These are phyloP conservation scores for Stagonosporopsis chrysanthemi DNA, from an alignment of 2,329 filamentous ascomycete species.

Conservation along the genomic window DNA sequence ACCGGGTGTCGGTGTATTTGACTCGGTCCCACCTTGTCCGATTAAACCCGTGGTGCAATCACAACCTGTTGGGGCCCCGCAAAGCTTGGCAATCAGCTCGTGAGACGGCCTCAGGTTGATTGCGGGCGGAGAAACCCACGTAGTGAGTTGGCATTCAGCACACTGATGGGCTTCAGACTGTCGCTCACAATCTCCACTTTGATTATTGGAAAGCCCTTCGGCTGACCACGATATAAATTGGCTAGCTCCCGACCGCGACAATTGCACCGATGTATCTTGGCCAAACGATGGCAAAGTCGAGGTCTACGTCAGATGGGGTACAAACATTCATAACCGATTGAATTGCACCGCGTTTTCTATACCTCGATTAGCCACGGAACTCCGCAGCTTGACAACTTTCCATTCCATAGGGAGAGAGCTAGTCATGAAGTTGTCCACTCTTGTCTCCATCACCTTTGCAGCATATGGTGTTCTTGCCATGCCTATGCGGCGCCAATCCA, in stretches of 20 bases:
- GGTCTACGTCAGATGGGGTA: neutral
- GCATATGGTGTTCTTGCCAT: neutral
- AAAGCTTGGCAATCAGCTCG: neutral
- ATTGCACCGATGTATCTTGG: neutral
- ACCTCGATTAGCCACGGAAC: too few species aligned
- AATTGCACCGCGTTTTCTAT: neutral
- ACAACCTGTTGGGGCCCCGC: neutral
- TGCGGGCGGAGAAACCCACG: neutral
- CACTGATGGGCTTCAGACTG: neutral
- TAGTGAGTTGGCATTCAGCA: neutral
- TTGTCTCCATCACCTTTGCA: neutral
- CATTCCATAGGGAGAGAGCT: too few species aligned
- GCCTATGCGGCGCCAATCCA: neutral
- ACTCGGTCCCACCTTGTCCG: neutral
- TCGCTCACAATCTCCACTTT: neutral
- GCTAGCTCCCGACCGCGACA: neutral
- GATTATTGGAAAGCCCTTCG: neutral
- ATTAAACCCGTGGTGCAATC: neutral
- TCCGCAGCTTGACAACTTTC: neutral
- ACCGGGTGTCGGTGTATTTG: neutral
- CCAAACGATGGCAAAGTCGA: neutral
- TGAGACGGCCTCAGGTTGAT: neutral
- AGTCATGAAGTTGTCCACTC: neutral
- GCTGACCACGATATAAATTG: too few species aligned
- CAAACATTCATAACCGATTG: neutral